These are phyloP conservation scores for Lepiota brunneoincarnata DNA, from an alignment of 768 basidiomycete genomes.

Conservation along the genomic window DNA sequence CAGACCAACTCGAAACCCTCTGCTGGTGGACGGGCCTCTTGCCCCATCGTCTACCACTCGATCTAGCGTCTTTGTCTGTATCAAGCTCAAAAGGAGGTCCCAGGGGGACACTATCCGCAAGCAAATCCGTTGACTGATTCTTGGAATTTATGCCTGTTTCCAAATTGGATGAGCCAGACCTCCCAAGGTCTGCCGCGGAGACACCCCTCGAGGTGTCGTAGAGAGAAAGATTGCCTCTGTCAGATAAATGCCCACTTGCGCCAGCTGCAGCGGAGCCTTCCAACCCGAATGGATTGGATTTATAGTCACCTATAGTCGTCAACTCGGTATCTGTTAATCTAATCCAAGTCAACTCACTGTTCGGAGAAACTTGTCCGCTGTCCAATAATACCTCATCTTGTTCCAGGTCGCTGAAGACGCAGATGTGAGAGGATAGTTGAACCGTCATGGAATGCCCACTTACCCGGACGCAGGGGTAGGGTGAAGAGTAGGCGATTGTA, in stretches of 20 bases:
- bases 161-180: constrained; percentile 5
- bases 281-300: constrained; percentile 25
- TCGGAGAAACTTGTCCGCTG: constrained; percentile 75
- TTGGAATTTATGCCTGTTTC: neutral
- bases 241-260: neutral
- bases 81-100: constrained; percentile 9
- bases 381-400: constrained; percentile 63
- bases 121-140: neutral
- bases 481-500: constrained; percentile 31
- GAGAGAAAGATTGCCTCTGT: constrained; percentile 2
- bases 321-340: neutral
- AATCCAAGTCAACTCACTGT: constrained; percentile 41
- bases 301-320: constrained; percentile 24
- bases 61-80: neutral
- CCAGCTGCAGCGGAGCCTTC: neutral
- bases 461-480: constrained; percentile 28
- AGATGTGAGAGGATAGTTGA: neutral
- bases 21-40: constrained; percentile 10
- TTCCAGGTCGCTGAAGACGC: constrained; percentile 20
- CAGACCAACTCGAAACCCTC: constrained; percentile 22
- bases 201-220: constrained; percentile 15
- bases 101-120: neutral
- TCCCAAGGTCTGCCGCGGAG: constrained; percentile 10
- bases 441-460: neutral
- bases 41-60: neutral